A percentile compares a stretch with the other conserved stretches of the same genome.
Conservation (phyloP, 2,329 filamentous ascomycete genomes). For the Gaeumannomyces sp. region DNA sequence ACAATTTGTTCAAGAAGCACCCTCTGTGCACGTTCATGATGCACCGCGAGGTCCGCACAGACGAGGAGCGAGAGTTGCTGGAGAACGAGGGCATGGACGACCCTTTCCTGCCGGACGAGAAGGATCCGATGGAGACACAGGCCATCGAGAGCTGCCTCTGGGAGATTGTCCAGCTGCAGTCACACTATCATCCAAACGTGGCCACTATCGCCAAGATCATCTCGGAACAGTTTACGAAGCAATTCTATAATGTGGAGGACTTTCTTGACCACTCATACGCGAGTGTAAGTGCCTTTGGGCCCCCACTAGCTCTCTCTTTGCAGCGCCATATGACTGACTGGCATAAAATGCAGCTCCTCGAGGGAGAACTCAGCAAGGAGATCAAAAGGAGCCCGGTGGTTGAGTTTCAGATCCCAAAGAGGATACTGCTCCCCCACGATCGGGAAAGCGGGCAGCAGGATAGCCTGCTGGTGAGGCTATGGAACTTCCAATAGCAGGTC, state of each 20-base stretch:
- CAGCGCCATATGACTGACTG: background rate
- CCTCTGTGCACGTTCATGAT: slow-evolving; percentile 94
- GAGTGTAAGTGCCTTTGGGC: slow-evolving; percentile 48
- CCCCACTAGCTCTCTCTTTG: background rate
- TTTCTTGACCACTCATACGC: slow-evolving; percentile 92
- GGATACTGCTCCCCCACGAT: slow-evolving; percentile 59
- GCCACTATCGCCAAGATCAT: slow-evolving; percentile 91
- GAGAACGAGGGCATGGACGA: slow-evolving; percentile 59
- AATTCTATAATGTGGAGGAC: slow-evolving; percentile 90
- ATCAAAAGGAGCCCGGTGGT: slow-evolving; percentile 82
- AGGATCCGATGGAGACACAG: slow-evolving; percentile 75
- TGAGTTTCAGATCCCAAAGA: slow-evolving; percentile 90
- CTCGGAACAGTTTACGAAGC: slow-evolving; percentile 95
- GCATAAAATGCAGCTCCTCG: slow-evolving; percentile 57
- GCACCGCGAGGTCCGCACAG: slow-evolving; percentile 63
- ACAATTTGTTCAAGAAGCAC: slow-evolving; percentile 88
- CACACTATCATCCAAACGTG: slow-evolving; percentile 95
- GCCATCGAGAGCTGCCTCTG: slow-evolving; percentile 92
- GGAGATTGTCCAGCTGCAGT: slow-evolving; percentile 87
- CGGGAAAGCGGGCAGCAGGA: slow-evolving; percentile 41
- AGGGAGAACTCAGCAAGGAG: slow-evolving; percentile 75
- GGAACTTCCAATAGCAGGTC: slow-evolving; percentile 41
- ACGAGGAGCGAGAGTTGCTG: slow-evolving; percentile 48
- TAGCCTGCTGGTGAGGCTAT: slow-evolving; percentile 52
- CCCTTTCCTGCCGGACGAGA: slow-evolving; percentile 68